These are phyloP conservation scores for Metarhizium brunneum DNA, from an alignment of 2,329 filamentous ascomycete species.

Conservation along the genomic window DNA sequence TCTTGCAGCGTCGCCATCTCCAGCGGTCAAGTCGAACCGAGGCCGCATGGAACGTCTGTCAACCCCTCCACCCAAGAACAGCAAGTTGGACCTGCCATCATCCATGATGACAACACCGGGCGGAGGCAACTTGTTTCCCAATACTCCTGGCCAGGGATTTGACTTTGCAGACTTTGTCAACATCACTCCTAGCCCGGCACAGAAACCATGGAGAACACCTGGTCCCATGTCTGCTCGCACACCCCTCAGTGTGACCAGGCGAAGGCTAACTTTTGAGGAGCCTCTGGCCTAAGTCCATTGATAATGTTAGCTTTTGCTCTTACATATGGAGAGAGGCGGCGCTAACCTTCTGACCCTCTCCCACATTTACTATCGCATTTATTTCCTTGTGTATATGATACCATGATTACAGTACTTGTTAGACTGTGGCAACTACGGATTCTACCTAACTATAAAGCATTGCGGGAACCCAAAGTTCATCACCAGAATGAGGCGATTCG, in stretches of 20 bases:
- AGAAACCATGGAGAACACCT: slow-evolving; percentile 81
- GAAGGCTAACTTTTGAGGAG: slow-evolving; percentile 75
- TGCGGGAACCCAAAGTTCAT: not conserved
- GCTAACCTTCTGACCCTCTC: not conserved
- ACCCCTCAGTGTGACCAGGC: slow-evolving; percentile 58
- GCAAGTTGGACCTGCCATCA: slow-evolving; percentile 60
- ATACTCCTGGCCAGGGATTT: slow-evolving; percentile 74
- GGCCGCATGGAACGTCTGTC: slow-evolving; percentile 58
- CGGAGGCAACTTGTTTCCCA: slow-evolving; percentile 58
- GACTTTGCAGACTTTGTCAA: slow-evolving; percentile 98
- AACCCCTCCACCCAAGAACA: slow-evolving; percentile 64
- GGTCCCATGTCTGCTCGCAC: slow-evolving; percentile 44
- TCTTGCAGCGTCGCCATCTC: slow-evolving; percentile 84
- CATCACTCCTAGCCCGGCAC: slow-evolving; percentile 90
- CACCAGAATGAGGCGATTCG: not conserved
- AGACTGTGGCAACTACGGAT: slow-evolving; percentile 6
- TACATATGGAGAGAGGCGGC: not conserved
- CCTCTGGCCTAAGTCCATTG: slow-evolving; percentile 24
- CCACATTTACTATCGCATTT: slow-evolving; percentile 7
- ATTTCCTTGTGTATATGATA: slow-evolving; percentile 25
- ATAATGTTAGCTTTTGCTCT: not conserved
- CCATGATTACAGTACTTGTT: slow-evolving; percentile 21
- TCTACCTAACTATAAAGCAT: not conserved
- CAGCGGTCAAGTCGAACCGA: slow-evolving; percentile 49
- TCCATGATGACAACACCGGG: slow-evolving; percentile 86